phyloP scores from a whole-genome alignment of 768 basidiomycete species.

The Exidia glandulosa region DNA sequence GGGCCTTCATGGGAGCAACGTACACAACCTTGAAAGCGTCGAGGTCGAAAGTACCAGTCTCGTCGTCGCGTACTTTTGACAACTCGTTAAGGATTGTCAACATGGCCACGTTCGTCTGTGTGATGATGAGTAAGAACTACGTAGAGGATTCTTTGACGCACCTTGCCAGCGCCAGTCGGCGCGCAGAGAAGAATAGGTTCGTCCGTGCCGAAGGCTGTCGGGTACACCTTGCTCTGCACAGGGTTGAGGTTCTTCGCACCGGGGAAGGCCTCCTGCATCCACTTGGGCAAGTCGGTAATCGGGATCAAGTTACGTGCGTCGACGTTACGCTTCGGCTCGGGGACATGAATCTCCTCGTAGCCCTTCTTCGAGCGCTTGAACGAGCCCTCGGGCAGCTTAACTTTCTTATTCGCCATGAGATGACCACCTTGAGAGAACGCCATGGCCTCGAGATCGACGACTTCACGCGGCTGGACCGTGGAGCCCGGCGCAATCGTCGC shows the following conservation, averaged over 20 bases:
- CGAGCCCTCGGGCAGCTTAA: constrained; percentile 92
- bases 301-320: constrained; percentile 60
- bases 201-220: constrained; percentile 87
- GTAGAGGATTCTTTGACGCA: constrained; percentile 22
- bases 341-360: constrained; percentile 96
- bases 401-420: constrained; percentile 98
- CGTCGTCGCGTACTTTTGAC: constrained; percentile 73
- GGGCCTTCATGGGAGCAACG: constrained; percentile 97
- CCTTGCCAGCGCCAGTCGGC: constrained; percentile 98
- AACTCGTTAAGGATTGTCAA: constrained; percentile 88
- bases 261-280: constrained; percentile 81
- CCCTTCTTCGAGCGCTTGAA: constrained; percentile 96
- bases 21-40: constrained; percentile 95
- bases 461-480: constrained; percentile 71
- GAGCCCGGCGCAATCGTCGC: constrained; percentile 83
- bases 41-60: constrained; percentile 69
- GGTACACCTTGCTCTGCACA: constrained; percentile 87
- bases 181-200: constrained; percentile 94
- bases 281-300: constrained; percentile 62
- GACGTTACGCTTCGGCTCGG: constrained; percentile 71
- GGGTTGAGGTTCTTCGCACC: constrained; percentile 73
- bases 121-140: constrained; percentile 8
- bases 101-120: constrained; percentile 95
- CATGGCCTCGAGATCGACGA: constrained; percentile 85
- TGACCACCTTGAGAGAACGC: constrained; percentile 96